Percentiles rank a stretch among this genome's conserved stretches.
Conservation (phyloP, 169 alveolate genomes). For the Babesia caballi region DNA sequence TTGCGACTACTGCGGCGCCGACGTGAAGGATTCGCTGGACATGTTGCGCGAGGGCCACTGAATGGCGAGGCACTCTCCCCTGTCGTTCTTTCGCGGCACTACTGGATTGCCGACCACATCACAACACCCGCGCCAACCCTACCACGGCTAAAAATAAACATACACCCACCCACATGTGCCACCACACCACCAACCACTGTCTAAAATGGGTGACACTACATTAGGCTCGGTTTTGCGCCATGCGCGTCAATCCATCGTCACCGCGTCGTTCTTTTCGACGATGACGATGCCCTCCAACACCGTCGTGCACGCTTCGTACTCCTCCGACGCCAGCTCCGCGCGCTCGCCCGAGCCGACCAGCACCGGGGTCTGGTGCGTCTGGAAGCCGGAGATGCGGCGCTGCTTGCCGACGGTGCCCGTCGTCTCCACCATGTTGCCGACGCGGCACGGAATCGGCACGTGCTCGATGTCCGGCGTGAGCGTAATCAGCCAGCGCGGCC, state of each 20-base stretch:
- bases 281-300: constrained; percentile 63
- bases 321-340: constrained; percentile 91
- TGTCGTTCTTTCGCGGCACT: no score
- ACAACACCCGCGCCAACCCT: no score
- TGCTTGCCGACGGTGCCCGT: constrained; percentile 98
- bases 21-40: constrained; percentile 34
- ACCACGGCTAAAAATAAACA: no score
- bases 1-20: constrained; percentile 16
- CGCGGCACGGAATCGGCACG: constrained; percentile 82
- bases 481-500: constrained; percentile 84
- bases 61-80: neutral
- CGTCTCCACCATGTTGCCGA: constrained; percentile 91
- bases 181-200: no score
- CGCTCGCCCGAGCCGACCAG: constrained; percentile 87
- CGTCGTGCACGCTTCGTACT: constrained; percentile 35
- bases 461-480: constrained; percentile 89
- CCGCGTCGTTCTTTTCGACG: constrained; percentile 28
- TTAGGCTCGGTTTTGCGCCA: neutral
- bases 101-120: no score
- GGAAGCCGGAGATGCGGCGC: constrained; percentile 97
- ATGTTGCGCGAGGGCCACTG: constrained; percentile 3
- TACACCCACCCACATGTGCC: no score
- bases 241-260: constrained; percentile 2
- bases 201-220: neutral
- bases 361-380: constrained; percentile 98